A percentile compares a stretch with the other conserved stretches of the same genome.
Evolutionary conservation across 2,329 filamentous ascomycete species (phyloP).

Genomic region (Hymenotorrendiella dingleyae): DNA sequence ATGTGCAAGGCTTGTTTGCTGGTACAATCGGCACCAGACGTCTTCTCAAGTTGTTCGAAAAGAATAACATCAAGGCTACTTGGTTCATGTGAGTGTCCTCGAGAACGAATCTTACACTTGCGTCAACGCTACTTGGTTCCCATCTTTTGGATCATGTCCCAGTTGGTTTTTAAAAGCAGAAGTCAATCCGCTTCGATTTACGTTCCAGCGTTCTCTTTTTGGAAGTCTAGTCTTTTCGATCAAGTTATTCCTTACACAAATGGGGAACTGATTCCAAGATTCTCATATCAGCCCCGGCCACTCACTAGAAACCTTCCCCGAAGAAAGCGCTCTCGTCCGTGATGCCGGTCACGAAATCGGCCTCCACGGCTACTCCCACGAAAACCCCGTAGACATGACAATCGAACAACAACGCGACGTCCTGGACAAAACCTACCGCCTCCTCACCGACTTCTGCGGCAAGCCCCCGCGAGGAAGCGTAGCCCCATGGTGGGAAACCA

Average conservation of each 20-base stretch:
- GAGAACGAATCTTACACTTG: too few relatives aligned
- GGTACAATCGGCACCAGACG: slow-evolving; percentile 61
- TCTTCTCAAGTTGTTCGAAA: slow-evolving; percentile 64
- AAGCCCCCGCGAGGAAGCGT: slow-evolving; percentile 68
- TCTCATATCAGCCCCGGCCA: slow-evolving; percentile 50
- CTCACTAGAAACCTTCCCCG: slow-evolving; percentile 59
- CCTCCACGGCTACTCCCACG: slow-evolving; percentile 68
- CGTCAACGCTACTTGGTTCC: too few relatives aligned
- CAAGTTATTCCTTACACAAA: not conserved
- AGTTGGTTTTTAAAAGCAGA: too few relatives aligned
- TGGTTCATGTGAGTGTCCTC: slow-evolving; percentile 45
- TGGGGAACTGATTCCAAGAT: not conserved
- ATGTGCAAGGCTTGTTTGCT: slow-evolving; percentile 51
- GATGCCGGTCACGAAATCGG: slow-evolving; percentile 61
- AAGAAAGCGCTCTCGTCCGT: slow-evolving; percentile 55
- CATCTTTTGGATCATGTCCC: too few relatives aligned
- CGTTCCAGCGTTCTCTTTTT: too few relatives aligned
- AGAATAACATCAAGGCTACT: slow-evolving; percentile 65
- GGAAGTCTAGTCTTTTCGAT: too few relatives aligned
- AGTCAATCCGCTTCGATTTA: not conserved
- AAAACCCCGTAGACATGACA: slow-evolving; percentile 66
- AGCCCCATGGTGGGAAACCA: slow-evolving; percentile 71
- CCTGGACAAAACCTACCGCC: slow-evolving; percentile 65
- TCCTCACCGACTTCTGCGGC: slow-evolving; percentile 65
- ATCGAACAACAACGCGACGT: slow-evolving; percentile 71